Base-by-base conservation (phyloP, 2,329 filamentous ascomycete genomes). In the Fusarium oxysporum region DNA sequence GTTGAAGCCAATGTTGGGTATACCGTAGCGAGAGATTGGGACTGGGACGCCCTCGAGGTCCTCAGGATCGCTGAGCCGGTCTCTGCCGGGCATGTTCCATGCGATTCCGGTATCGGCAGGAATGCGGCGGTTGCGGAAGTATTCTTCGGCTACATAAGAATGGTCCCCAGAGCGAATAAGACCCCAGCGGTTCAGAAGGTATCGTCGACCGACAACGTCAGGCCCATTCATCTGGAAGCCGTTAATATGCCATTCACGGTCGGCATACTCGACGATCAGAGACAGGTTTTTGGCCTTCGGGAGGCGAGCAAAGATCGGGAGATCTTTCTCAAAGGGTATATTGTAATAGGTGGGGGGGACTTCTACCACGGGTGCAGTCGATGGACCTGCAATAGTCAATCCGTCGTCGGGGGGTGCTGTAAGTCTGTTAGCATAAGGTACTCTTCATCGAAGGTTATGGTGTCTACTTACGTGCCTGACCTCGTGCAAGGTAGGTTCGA, bases 1-100 rank as follows among this genome's bases (percentile, higher is more conserved):
- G 1, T n/a, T 5, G 12, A 13, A n/a, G 12, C 38, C 38, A 6
- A 40, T 40, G 19, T 40, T 40, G 6, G 38, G 38, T 11, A 17
- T 1, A 9, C 5, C 10, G 16, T 9, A 9, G 14, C 33, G 33
- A 9, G 8, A 4, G 16, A 8, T 9, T 9, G 33, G 2, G 9
- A 19, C 19, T 21, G 19, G 7, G 11, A 12, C 7, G 16, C 8
- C 10, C 17, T 25, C 11, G 7, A 25, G 23, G 6, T 28, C 14
- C 12, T 30, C 25, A 0, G 11, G 38, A 5, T 21, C 28, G 3
- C 41, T 43, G 21, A n/a, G 14, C 11, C 9, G 4, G 14, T 43
- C n/a, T 17, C 35, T 41, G n/a, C 12, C 13, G n/a, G 7, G 12
- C 8, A n/a, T 9, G 7, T 21, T 9, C 28, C 25, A 21, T 21